phyloP scores from a whole-genome alignment of 2,329 filamentous ascomycete genomes.

The Nigrospora osmanthi region DNA sequence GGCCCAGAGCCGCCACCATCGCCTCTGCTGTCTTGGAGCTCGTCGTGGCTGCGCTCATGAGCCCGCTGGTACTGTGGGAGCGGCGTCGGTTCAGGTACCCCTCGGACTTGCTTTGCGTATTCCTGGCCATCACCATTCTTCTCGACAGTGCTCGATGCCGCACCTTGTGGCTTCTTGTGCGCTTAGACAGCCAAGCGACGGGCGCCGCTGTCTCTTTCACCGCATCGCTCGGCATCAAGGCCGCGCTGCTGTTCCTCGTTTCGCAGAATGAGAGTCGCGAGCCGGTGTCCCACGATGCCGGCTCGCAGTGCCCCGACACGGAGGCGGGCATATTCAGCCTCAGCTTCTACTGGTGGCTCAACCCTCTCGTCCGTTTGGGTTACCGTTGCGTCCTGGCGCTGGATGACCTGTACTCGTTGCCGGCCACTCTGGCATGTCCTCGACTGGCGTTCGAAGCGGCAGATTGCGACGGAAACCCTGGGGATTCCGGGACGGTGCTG shows the following conservation, averaged over 20 bases:
- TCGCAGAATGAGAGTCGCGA: slow-evolving; percentile 25
- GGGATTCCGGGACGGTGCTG: slow-evolving; percentile 17
- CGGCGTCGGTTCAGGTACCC: slow-evolving; percentile 21
- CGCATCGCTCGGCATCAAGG: slow-evolving; percentile 25
- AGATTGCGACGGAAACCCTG: slow-evolving; percentile 6
- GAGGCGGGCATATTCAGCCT: slow-evolving; percentile 24
- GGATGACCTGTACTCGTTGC: too few relatives aligned
- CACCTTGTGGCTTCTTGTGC: slow-evolving; percentile 29
- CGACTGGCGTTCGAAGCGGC: too few relatives aligned
- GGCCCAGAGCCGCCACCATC: too few relatives aligned
- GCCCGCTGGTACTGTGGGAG: slow-evolving; percentile 3
- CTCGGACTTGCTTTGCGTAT: slow-evolving; percentile 32
- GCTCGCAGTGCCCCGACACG: slow-evolving; percentile 29
- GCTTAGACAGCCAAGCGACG: slow-evolving; percentile 24
- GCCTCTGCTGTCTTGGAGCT: too few relatives aligned
- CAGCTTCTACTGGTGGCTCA: background rate
- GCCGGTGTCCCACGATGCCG: too few relatives aligned
- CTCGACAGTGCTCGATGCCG: slow-evolving; percentile 34
- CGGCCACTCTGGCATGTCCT: too few relatives aligned
- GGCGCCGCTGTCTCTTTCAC: slow-evolving; percentile 24
- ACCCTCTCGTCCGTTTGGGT: too few relatives aligned
- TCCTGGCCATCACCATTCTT: slow-evolving; percentile 31
- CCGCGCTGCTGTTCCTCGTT: slow-evolving; percentile 27
- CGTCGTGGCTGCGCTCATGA: background rate
- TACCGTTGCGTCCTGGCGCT: too few relatives aligned